Conservation (phyloP, 495 filamentous ascomycete species). For the Talaromyces adpressus region DNA sequence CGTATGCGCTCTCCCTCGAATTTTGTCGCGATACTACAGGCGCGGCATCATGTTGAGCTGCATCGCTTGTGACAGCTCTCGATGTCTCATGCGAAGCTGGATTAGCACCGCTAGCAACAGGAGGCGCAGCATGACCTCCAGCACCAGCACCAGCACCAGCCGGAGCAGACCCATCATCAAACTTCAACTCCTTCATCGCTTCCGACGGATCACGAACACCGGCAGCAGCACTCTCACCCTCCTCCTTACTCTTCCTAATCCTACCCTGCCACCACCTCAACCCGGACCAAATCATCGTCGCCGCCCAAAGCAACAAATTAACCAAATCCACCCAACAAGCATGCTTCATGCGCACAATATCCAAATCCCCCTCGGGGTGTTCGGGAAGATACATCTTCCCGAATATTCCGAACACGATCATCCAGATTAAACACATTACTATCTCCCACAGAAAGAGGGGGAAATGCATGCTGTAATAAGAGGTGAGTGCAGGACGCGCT, state of each 20-base stretch:
- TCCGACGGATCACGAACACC: neutral
- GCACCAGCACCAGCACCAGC: too few relatives aligned
- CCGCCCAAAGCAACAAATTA: constrained; percentile 65
- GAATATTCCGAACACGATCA: constrained; percentile 75
- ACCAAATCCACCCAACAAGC: constrained; percentile 79
- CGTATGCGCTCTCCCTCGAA: neutral
- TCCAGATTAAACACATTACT: constrained; percentile 65
- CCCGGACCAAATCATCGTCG: constrained; percentile 40
- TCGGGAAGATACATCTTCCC: constrained; percentile 70
- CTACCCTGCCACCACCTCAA: constrained; percentile 28
- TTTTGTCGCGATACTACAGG: neutral
- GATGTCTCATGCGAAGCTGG: neutral
- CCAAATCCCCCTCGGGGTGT: constrained; percentile 50
- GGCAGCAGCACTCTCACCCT: neutral
- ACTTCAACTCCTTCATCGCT: neutral
- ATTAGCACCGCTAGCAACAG: neutral
- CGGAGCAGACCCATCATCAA: too few relatives aligned
- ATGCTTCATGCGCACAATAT: constrained; percentile 69
- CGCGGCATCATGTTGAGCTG: neutral
- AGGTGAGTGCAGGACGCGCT: constrained; percentile 1
- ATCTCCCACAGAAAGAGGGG: constrained; percentile 61
- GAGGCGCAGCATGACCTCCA: neutral
- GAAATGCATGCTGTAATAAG: constrained; percentile 11
- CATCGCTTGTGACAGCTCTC: neutral
- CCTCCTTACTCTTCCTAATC: constrained; percentile 3